These are phyloP conservation scores for Fusarium sp. DNA, from an alignment of 2,329 filamentous ascomycete species.

Conservation along the genomic window DNA sequence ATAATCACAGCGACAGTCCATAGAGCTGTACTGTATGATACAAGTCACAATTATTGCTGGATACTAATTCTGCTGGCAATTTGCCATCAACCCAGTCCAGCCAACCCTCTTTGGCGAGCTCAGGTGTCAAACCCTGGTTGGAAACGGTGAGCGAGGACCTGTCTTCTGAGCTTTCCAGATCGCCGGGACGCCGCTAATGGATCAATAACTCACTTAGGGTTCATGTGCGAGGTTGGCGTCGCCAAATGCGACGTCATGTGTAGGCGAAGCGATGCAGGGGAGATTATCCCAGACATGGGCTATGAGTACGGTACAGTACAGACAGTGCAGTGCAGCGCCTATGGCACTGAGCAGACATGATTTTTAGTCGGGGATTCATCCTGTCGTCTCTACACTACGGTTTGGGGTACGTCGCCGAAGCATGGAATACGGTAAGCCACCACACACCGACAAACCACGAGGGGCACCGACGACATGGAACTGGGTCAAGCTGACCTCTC, in stretches of 20 bases:
- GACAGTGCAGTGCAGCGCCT: neutral
- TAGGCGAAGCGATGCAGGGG: slow-evolving; percentile 24
- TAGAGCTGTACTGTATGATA: neutral
- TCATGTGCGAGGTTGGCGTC: slow-evolving; percentile 29
- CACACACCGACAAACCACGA: slow-evolving; percentile 33
- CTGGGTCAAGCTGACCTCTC: slow-evolving; percentile 43
- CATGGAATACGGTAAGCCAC: slow-evolving; percentile 23
- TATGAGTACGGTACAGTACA: too few species aligned
- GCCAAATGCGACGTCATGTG: slow-evolving; percentile 28
- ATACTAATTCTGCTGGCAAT: slow-evolving; percentile 24
- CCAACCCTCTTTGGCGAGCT: slow-evolving; percentile 13
- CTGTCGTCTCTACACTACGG: neutral
- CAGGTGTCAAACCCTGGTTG: slow-evolving; percentile 24
- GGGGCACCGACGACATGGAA: slow-evolving; percentile 47
- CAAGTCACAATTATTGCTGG: slow-evolving; percentile 6
- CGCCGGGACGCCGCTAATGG: slow-evolving; percentile 44
- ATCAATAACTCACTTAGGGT: slow-evolving; percentile 13
- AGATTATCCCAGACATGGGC: neutral
- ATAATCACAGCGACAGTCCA: slow-evolving; percentile 4
- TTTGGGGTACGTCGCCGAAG: neutral
- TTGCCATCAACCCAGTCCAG: slow-evolving; percentile 9
- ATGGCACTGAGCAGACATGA: neutral
- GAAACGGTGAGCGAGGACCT: slow-evolving; percentile 29
- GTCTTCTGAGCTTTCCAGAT: slow-evolving; percentile 42
- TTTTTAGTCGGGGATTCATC: neutral